Evolutionary conservation across 2,329 filamentous ascomycete species (phyloP).

Genomic region (Tolypocladium tropicale): DNA sequence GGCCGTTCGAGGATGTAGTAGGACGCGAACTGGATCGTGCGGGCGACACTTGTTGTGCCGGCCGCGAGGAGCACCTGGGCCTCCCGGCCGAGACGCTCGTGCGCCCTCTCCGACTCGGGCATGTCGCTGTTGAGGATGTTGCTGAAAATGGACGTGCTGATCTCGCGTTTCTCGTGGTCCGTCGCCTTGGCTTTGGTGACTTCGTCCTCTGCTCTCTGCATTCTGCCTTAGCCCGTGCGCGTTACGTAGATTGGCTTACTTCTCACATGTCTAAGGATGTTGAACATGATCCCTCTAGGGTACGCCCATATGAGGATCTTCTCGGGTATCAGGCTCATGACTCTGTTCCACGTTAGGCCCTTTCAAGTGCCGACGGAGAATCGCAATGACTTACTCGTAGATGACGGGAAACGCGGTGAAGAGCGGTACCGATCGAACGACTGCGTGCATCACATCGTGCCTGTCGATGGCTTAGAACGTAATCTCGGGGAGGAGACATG

Average conservation of each 20-base stretch:
- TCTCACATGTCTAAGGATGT: neutral
- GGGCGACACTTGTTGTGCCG: neutral
- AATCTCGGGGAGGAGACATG: neutral
- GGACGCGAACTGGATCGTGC: neutral
- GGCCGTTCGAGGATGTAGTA: neutral
- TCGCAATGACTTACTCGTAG: neutral
- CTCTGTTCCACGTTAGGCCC: neutral
- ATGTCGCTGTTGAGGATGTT: neutral
- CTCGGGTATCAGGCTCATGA: neutral
- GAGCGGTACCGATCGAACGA: neutral
- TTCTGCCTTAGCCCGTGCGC: neutral
- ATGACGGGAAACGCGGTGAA: neutral
- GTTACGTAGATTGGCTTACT: neutral
- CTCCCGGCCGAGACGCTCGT: neutral
- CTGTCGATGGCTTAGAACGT: neutral
- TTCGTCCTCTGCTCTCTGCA: neutral
- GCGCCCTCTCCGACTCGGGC: neutral
- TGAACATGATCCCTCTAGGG: neutral
- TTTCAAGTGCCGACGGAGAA: neutral
- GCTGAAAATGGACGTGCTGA: neutral
- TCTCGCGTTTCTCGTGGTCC: neutral
- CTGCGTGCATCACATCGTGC: neutral
- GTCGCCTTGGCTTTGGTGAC: neutral
- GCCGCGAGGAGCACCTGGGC: neutral
- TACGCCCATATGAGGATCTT: neutral